Percentiles rank a stretch among this genome's conserved stretches.
Evolutionary conservation across 2,329 filamentous ascomycete genomes (phyloP).

Genomic region (Nemania diffusa): DNA sequence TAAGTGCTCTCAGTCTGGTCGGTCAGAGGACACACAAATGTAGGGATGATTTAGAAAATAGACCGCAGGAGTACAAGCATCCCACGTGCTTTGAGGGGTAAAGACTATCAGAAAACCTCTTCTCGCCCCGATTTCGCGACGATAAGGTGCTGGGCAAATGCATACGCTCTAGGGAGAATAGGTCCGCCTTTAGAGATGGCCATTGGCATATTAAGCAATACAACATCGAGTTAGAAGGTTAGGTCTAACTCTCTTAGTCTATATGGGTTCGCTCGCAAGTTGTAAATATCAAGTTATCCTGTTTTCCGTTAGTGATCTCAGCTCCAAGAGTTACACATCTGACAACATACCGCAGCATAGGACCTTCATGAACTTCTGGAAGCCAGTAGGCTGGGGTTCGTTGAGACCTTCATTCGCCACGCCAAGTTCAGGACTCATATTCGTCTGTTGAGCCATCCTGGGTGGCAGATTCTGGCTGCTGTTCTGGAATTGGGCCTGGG

Average conservation of each 20-base stretch:
- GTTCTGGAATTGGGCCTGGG: slow-evolving; percentile 95
- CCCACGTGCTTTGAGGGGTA: slow-evolving; percentile 10
- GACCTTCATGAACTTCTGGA: slow-evolving; percentile 92
- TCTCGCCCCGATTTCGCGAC: slow-evolving; percentile 22
- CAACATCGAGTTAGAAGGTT: slow-evolving; percentile 40
- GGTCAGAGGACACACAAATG: slow-evolving; percentile 4
- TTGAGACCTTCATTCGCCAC: slow-evolving; percentile 65
- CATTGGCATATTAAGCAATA: slow-evolving; percentile 47
- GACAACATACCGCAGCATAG: slow-evolving; percentile 82
- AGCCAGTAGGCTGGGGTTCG: slow-evolving; percentile 80
- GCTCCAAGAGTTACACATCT: slow-evolving; percentile 8
- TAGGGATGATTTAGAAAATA: slow-evolving; percentile 19
- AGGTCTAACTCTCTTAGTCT: slow-evolving; percentile 48
- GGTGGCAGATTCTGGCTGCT: slow-evolving; percentile 87
- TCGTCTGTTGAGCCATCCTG: slow-evolving; percentile 69
- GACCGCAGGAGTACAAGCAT: slow-evolving; percentile 8
- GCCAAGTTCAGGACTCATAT: slow-evolving; percentile 66
- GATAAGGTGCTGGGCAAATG: slow-evolving; percentile 36
- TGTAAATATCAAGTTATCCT: slow-evolving; percentile 45
- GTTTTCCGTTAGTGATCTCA: slow-evolving; percentile 12
- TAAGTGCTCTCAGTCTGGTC: slow-evolving; percentile 25
- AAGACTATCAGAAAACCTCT: slow-evolving; percentile 3
- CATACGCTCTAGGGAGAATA: slow-evolving; percentile 36
- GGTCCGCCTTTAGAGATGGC: slow-evolving; percentile 30
- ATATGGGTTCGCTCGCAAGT: slow-evolving; percentile 46